phyloP scores from a whole-genome alignment of 305 asterid species.

The Rubia tinctorum region DNA sequence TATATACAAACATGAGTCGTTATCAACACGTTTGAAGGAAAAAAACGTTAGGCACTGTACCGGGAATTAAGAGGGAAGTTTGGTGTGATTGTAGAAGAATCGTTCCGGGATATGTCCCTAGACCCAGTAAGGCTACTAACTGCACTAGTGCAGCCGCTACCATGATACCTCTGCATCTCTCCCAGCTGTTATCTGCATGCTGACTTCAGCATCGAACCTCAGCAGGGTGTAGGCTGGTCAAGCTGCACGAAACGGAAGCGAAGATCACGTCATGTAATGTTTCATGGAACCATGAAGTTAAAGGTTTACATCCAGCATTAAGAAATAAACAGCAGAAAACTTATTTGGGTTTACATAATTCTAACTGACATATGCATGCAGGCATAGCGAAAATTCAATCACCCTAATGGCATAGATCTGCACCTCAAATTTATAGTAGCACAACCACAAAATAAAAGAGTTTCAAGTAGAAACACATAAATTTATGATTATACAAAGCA shows the following conservation, averaged over 20 bases:
- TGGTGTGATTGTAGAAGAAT: slow-evolving; percentile 56
- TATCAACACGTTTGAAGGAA: slow-evolving; percentile 9
- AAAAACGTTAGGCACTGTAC: slow-evolving; percentile 32
- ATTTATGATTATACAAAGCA: background rate
- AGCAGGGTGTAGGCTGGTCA: slow-evolving; percentile 35
- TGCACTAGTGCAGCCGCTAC: slow-evolving; percentile 96
- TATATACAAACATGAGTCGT: background rate
- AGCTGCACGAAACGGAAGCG: slow-evolving; percentile 22
- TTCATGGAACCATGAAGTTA: background rate
- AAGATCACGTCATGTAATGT: background rate
- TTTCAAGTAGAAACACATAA: background rate
- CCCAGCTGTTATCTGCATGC: slow-evolving; percentile 90
- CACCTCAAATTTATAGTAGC: background rate
- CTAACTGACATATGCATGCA: background rate
- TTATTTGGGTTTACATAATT: background rate
- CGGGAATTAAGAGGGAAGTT: slow-evolving; percentile 68
- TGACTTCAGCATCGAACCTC: slow-evolving; percentile 86
- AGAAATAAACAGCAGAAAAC: background rate
- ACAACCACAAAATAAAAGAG: background rate
- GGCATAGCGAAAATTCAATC: background rate
- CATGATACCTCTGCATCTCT: slow-evolving; percentile 99
- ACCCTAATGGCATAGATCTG: background rate
- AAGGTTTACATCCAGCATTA: background rate
- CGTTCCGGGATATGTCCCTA: slow-evolving; percentile 77
- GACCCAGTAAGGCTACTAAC: slow-evolving; percentile 77